A percentile compares a stretch with the other conserved stretches of the same genome.
Conservation (phyloP, 2,329 filamentous ascomycete genomes). For the Coniochaeta prunicola region DNA sequence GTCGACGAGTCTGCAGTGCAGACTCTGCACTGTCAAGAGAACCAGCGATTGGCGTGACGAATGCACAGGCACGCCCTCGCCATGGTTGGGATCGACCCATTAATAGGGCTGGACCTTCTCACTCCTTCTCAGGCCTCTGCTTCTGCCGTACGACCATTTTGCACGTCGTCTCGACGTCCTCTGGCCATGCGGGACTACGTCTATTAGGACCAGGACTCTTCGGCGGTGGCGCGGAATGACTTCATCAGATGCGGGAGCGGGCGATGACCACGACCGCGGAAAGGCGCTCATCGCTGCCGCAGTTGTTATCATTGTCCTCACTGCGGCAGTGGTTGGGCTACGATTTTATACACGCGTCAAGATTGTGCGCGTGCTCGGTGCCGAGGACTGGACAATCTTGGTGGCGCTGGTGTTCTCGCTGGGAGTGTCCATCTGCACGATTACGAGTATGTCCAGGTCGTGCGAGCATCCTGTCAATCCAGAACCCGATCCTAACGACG, state of each 20-base stretch:
- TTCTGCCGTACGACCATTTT: not conserved
- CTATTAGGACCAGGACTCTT: not conserved
- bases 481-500: not conserved
- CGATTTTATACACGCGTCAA: conserved; percentile 28
- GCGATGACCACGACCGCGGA: not conserved
- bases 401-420: conserved; percentile 16
- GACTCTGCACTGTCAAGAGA: no score
- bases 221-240: not conserved
- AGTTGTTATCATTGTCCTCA: not conserved
- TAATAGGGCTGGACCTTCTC: no score
- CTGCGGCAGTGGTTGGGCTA: conserved; percentile 13
- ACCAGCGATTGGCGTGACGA: not conserved
- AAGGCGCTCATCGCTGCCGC: not conserved
- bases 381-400: conserved; percentile 26
- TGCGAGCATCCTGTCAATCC: not conserved
- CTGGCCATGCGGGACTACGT: not conserved
- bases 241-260: not conserved
- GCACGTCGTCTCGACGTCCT: not conserved
- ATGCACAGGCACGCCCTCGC: no score
- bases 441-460: not conserved
- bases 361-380: conserved; percentile 25
- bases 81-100: no score
- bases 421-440: not conserved
- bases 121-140: no score
- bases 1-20: no score